Conservation (phyloP, 495 filamentous ascomycete species). For the Cryomyces antarcticus region DNA sequence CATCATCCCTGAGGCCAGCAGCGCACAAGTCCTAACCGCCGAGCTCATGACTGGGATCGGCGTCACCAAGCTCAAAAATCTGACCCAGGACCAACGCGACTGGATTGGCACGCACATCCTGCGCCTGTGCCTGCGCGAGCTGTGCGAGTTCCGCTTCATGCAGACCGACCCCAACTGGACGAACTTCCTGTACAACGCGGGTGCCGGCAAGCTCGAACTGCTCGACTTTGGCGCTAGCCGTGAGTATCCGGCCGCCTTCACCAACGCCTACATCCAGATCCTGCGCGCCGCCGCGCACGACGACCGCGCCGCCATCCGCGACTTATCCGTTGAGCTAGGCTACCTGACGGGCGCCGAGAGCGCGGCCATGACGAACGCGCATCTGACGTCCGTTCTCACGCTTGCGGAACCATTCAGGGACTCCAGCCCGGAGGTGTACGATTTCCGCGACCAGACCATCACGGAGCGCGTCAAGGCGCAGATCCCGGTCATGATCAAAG, state of each 20-base stretch:
- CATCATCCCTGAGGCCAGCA: slow-evolving; percentile 60
- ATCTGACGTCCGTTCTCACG: slow-evolving; percentile 60
- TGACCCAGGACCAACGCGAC: slow-evolving; percentile 67
- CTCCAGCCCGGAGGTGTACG: slow-evolving; percentile 62
- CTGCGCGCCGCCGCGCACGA: slow-evolving; percentile 54
- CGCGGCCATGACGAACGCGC: slow-evolving; percentile 65
- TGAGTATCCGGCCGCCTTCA: slow-evolving; percentile 64
- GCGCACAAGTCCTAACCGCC: slow-evolving; percentile 79
- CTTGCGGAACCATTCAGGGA: slow-evolving; percentile 78
- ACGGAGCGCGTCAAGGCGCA: slow-evolving; percentile 71
- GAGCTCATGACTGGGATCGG: slow-evolving; percentile 70
- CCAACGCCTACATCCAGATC: slow-evolving; percentile 53
- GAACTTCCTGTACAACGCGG: slow-evolving; percentile 84
- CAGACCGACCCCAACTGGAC: slow-evolving; percentile 99
- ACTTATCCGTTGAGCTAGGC: slow-evolving; percentile 61
- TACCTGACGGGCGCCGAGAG: slow-evolving; percentile 85
- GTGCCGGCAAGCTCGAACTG: slow-evolving; percentile 58
- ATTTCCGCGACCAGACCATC: slow-evolving; percentile 86
- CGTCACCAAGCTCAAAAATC: slow-evolving; percentile 61
- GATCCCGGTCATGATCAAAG: slow-evolving; percentile 82
- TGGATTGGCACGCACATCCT: slow-evolving; percentile 88
- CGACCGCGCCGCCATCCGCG: slow-evolving; percentile 39
- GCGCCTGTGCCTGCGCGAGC: slow-evolving; percentile 80
- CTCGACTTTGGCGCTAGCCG: slow-evolving; percentile 89
- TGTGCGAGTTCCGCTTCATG: slow-evolving; percentile 89